Base-by-base conservation (phyloP, 2,329 filamentous ascomycete genomes). In the Alternaria longipes region DNA sequence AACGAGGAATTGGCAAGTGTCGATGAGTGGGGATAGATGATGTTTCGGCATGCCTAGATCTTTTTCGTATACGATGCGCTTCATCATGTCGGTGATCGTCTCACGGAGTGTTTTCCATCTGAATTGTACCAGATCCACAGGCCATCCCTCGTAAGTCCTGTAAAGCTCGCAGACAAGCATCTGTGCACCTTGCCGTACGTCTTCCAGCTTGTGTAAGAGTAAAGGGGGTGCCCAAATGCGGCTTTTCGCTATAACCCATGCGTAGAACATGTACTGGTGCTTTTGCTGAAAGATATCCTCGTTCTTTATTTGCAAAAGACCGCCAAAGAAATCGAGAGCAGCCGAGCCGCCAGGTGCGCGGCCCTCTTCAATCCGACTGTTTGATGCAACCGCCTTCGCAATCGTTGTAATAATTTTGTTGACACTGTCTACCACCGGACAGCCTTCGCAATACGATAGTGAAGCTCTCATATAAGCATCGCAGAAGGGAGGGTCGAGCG, bases 401-500 rank as follows among this genome's bases (percentile, higher is more conserved):
- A 78, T 68, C 1, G 59, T 45, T 3, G 60, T 64, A 26, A 74
- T 68, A 28, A 78, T 59, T 30, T 56, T 59, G 5, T 54, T 22
- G n/a, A 75, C 63, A 11, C 66, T 46, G 6, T 64, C 62, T 5
- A 52, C 4, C 3, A 56, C 60, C 4, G 68, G 61, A 34, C 57
- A 70, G 26, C 51, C 67, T 58, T 75, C 65, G 54, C 77, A 79
- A 47, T 72, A 79, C 14, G 68, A 60, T 3, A 75, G 55, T 7
- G 74, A 76, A 8, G 74, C 72, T 50, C 66, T 68, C 12, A 79
- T 63, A 59, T 77, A 79, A 16, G 72, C 65, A 46, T 77, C 74
- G 26, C 71, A 71, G 40, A 61, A 68, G 1, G 70, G 68, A 22
- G 70, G 69, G 20, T 64, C 65, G 9, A 78, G 65, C 9, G 41